A percentile compares a stretch with the other conserved stretches of the same genome.
These are phyloP conservation scores for Flaveria ramosissima DNA, from an alignment of 129 eudicot species.

Conservation along the genomic window DNA sequence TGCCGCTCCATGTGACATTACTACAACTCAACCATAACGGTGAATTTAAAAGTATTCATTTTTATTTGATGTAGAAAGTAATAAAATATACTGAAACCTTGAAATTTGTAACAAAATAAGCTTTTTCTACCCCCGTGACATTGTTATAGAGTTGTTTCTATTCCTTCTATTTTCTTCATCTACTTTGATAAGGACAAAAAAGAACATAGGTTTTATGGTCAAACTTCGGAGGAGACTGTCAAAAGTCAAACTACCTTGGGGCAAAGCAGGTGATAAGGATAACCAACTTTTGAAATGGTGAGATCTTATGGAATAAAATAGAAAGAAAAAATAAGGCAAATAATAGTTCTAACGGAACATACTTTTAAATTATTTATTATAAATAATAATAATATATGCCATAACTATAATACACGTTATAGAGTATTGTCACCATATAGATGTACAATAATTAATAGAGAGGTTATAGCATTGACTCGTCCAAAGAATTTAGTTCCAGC, in stretches of 20 bases:
- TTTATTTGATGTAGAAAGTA: too few relatives aligned
- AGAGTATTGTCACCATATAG: too few relatives aligned
- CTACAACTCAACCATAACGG: too few relatives aligned
- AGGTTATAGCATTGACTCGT: too few relatives aligned
- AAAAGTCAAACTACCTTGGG: constrained; percentile 29
- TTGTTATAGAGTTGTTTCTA: constrained; percentile 27
- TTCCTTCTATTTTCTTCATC: constrained; percentile 30
- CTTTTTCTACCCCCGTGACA: constrained; percentile 23
- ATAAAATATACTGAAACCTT: neutral
- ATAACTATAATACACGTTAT: too few relatives aligned
- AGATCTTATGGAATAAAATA: constrained; percentile 17
- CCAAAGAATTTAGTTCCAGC: too few relatives aligned
- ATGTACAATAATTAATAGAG: too few relatives aligned
- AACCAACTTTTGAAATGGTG: constrained; percentile 5
- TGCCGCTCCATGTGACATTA: too few relatives aligned
- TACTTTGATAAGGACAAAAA: constrained; percentile 30
- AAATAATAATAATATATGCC: too few relatives aligned
- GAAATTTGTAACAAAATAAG: neutral
- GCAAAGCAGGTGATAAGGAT: neutral
- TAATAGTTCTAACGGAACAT: neutral
- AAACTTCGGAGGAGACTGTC: constrained; percentile 18
- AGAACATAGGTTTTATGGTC: constrained; percentile 30
- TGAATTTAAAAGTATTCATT: too few relatives aligned
- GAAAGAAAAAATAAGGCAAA: neutral
- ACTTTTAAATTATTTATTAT: too few relatives aligned